Base-by-base conservation (phyloP, 495 filamentous ascomycete species). In the Chaetomidium leptoderma region DNA sequence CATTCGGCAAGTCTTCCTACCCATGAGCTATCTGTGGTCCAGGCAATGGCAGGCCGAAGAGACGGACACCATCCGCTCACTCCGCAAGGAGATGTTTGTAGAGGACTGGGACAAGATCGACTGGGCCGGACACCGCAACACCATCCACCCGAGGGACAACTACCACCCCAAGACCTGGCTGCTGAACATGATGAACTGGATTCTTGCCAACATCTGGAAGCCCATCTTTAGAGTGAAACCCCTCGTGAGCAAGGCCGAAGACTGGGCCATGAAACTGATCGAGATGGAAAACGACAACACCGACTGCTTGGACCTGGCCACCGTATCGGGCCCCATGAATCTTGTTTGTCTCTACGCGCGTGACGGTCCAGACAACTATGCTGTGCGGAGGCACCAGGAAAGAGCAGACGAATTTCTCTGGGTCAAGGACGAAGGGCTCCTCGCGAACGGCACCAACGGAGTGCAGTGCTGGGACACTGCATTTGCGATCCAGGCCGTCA, bases 401-500 rank as follows among this genome's bases (percentile, higher is more conserved):
- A 82, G 90, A 16, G 69, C 93, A 23, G 74, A 88, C 37, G 95
- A 98, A 61, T 93, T 87, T 58, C 76, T 97, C 58, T 98, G 95
- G 95, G 76, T 97, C 55, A 96, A 92, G 39, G 59, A 81, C 39
- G 93, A 97, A 70, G 93, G 93, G 26, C 90, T 98, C 88, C 77
- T 97, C 19, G 85, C 86, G 70, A 97, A 97, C 69, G 93, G 93
- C 33, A 98, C 93, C 33, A 97, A 98, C 65, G 93, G 93, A 16
- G 91, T 96, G 14, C 93, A 98, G 72, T 87, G 83, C 42, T 98
- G 93, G 93, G 93, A 98, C 66, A 98, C 93, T 0, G 79, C 89
- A 0, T 97, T 96, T 66, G 72, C 86, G 39, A 90, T 96, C 23
- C 91, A 96, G 68, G 85, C 86, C 9, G 80, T 89, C 29, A 78